These are phyloP conservation scores for Calonectria henricotiae DNA, from an alignment of 2,329 filamentous ascomycete genomes.

Conservation along the genomic window DNA sequence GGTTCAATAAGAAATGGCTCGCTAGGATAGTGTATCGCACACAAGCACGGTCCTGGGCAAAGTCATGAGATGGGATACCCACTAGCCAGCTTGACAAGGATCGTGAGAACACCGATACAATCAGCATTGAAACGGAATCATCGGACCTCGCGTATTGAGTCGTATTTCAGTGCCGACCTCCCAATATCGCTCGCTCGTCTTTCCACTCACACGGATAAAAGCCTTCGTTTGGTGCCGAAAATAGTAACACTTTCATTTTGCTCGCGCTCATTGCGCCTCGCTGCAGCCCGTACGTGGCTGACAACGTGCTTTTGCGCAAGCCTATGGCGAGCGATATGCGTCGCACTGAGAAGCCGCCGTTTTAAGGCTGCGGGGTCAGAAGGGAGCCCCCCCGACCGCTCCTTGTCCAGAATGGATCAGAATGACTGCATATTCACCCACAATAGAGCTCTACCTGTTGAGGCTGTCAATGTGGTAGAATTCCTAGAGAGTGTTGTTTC, in stretches of 20 bases:
- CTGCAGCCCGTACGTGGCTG: constrained; percentile 25
- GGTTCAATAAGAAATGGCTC: not conserved
- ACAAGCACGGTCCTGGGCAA: not conserved
- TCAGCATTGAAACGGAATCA: not conserved
- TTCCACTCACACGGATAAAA: constrained; percentile 7
- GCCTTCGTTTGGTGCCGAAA: constrained; percentile 8
- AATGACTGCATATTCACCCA: not conserved
- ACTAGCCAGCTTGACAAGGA: not conserved
- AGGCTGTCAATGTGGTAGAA: constrained; percentile 11
- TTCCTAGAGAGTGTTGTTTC: constrained; percentile 1
- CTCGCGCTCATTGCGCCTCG: constrained; percentile 26
- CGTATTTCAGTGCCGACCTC: not conserved
- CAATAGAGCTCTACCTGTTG: not conserved
- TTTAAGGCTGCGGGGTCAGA: not conserved
- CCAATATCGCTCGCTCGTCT: not conserved
- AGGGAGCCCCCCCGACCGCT: not conserved
- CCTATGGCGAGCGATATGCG: not conserved
- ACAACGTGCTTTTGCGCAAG: constrained; percentile 16
- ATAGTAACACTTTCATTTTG: constrained; percentile 28
- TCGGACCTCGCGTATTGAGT: constrained; percentile 1
- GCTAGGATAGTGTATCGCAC: not conserved
- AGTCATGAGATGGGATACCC: not conserved
- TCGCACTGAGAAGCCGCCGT: not conserved
- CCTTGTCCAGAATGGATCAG: not conserved
- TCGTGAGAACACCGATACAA: not conserved